A percentile compares a stretch with the other conserved stretches of the same genome.
phyloP scores from a whole-genome alignment of 2,329 filamentous ascomycete genomes.

The Pseudocercospora cruenta region DNA sequence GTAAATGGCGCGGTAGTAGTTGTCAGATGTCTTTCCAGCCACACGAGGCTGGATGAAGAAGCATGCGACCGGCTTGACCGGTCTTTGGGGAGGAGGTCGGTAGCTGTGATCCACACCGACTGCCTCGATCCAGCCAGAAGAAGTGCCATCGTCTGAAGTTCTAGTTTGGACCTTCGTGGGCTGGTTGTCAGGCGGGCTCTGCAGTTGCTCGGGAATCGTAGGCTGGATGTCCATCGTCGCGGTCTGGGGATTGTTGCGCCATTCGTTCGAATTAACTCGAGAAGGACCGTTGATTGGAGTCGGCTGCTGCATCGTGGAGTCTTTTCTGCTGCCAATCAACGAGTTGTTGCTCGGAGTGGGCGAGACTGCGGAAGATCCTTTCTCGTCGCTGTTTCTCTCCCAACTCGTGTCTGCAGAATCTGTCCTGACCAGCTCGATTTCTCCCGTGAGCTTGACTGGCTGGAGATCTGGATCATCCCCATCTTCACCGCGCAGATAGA shows the following conservation, averaged over 20 bases:
- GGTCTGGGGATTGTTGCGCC: conserved; percentile 57
- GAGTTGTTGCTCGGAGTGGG: conserved; percentile 55
- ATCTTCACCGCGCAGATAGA: conserved; percentile 77
- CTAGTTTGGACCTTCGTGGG: conserved; percentile 60
- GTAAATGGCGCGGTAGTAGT: conserved; percentile 84
- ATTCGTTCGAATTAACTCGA: conserved; percentile 51
- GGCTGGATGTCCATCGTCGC: conserved; percentile 54
- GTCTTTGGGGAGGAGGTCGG: conserved; percentile 73
- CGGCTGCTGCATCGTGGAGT: conserved; percentile 50
- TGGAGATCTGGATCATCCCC: conserved; percentile 78
- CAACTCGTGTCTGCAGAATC: conserved; percentile 53
- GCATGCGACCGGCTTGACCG: conserved; percentile 78
- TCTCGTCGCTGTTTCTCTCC: conserved; percentile 54
- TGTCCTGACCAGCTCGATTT: conserved; percentile 61
- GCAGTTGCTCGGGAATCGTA: conserved; percentile 48
- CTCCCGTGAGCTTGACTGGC: conserved; percentile 73
- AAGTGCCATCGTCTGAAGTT: conserved; percentile 64
- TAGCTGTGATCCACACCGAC: conserved; percentile 87
- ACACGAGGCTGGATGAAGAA: conserved; percentile 74
- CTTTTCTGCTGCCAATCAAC: conserved; percentile 43
- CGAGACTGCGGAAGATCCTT: conserved; percentile 60
- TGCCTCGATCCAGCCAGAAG: conserved; percentile 86
- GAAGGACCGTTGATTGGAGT: conserved; percentile 49
- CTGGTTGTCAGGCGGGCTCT: conserved; percentile 53
- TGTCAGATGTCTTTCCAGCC: conserved; percentile 55